Conservation (phyloP, 2,329 filamentous ascomycete species). For the Dendrostoma leiphaemia region DNA sequence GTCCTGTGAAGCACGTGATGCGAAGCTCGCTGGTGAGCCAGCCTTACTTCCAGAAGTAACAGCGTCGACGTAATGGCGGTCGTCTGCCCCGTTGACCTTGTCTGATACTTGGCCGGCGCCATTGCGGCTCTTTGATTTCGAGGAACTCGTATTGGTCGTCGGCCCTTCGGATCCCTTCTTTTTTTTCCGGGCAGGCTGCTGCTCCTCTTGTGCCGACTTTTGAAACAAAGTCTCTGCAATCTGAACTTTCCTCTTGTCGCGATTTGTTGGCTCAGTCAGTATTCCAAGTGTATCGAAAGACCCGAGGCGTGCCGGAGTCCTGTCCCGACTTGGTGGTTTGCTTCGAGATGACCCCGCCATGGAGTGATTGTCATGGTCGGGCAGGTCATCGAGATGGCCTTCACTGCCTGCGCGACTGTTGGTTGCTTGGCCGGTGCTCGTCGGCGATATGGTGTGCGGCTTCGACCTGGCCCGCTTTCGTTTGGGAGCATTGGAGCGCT, state of each 20-base stretch:
- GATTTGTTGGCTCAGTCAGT: constrained; percentile 62
- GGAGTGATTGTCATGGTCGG: constrained; percentile 51
- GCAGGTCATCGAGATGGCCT: constrained; percentile 53
- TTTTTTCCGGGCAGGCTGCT: constrained; percentile 47
- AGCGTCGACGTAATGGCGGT: constrained; percentile 49
- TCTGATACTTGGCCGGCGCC: constrained; percentile 22
- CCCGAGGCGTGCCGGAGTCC: constrained; percentile 60
- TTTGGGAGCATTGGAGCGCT: constrained; percentile 36
- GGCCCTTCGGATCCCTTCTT: constrained; percentile 63
- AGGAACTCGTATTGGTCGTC: constrained; percentile 28
- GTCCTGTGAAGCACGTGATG: constrained; percentile 35
- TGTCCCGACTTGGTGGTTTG: constrained; percentile 65
- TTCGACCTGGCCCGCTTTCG: constrained; percentile 57
- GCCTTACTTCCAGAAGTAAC: constrained; percentile 54
- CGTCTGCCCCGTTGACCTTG: constrained; percentile 32
- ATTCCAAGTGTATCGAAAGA: constrained; percentile 59
- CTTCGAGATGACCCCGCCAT: constrained; percentile 54
- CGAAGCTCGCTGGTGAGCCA: constrained; percentile 45
- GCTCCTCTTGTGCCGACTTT: constrained; percentile 59
- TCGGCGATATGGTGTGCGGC: constrained; percentile 56
- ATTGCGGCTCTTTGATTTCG: constrained; percentile 26
- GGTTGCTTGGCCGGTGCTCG: constrained; percentile 59
- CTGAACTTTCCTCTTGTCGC: constrained; percentile 65
- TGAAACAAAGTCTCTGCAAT: constrained; percentile 64
- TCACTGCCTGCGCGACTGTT: constrained; percentile 66